Evolutionary conservation across 2,329 filamentous ascomycete genomes (phyloP), one percentile per base, ranked within the genome.

Genomic region (Pseudogymnoascus sp.): DNA sequence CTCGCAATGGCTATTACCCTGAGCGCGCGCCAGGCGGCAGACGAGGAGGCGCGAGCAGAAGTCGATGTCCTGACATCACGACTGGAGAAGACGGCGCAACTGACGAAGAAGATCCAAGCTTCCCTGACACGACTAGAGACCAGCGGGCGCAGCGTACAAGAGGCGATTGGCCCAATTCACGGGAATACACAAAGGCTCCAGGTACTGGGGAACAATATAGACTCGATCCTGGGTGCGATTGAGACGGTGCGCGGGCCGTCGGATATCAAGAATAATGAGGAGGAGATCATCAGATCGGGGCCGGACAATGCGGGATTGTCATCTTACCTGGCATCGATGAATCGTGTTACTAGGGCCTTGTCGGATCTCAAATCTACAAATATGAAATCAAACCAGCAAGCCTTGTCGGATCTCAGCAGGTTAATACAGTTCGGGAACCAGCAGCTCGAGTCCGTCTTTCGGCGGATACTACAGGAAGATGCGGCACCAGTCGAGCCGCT

Each of bases 81-180:
- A 40, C 85, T 97, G 66, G 91, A 96, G 70, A 97, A 96, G 82
- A 96, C 96, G 69, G 89, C 92, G 65, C 86, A 91, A 72, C 83
- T 97, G 74, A 96, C 92, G 34, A 96, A 95, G 79, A 96, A 96
- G 80, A 97, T 99, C 63, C 90, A 96, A 76, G 88, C 90, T 29
- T 96, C 91, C 61, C 82, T 97, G 69, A 84, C 86, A 39, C 85
- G 93, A 63, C 81, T 99, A 36, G 92, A 97, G 71, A 86, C 88
- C 39, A 96, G 91, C 62, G 95, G 93, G 16, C 91, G 92, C 77
- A 93, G 89, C 65, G 92, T 97, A 18, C 88, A 91, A 71, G 91
- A 96, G 72, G 93, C 96, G 10, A 92, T 96, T 63, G 91, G 91
- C 0, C 95, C 95, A 7, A 88, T 99, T 45, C 96, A 93, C 73